A percentile compares a stretch with the other conserved stretches of the same genome.
phyloP scores from a whole-genome alignment of 345 rosid genomes.

The Nephelium lappaceum region DNA sequence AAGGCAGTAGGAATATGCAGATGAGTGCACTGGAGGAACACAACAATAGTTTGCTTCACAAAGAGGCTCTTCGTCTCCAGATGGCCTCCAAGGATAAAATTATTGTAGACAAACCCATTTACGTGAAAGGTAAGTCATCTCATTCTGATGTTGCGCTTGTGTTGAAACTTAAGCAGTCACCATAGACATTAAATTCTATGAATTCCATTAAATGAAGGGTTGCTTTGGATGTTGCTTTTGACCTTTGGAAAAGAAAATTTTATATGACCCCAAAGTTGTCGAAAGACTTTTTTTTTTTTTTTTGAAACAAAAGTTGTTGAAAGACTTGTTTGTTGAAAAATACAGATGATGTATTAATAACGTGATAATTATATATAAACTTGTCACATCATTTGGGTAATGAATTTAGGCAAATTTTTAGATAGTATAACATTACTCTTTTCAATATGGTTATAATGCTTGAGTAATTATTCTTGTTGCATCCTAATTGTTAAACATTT shows the following conservation, averaged over 20 bases:
- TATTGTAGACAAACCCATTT: conserved; percentile 81
- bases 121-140: conserved; percentile 75
- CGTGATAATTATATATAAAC: too few species aligned
- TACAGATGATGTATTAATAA: too few species aligned
- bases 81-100: conserved; percentile 96
- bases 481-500: background rate
- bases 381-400: too few species aligned
- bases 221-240: background rate
- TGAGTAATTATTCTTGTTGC: too few species aligned
- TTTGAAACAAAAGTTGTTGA: background rate
- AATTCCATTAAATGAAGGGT: background rate
- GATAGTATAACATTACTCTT: too few species aligned
- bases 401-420: too few species aligned
- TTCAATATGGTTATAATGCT: too few species aligned
- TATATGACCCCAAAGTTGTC: background rate
- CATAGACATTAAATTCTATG: background rate
- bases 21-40: conserved; percentile 99
- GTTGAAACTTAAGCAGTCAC: background rate
- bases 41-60: conserved; percentile 97
- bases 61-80: conserved; percentile 98
- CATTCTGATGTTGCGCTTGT: conserved; percentile 10
- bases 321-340: background rate
- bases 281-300: too few species aligned
- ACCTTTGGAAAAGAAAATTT: background rate
- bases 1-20: conserved; percentile 99